Evolutionary conservation across 495 filamentous ascomycete genomes (phyloP), one percentile per base, ranked within the genome.

Genomic region (Poronia punctata): DNA sequence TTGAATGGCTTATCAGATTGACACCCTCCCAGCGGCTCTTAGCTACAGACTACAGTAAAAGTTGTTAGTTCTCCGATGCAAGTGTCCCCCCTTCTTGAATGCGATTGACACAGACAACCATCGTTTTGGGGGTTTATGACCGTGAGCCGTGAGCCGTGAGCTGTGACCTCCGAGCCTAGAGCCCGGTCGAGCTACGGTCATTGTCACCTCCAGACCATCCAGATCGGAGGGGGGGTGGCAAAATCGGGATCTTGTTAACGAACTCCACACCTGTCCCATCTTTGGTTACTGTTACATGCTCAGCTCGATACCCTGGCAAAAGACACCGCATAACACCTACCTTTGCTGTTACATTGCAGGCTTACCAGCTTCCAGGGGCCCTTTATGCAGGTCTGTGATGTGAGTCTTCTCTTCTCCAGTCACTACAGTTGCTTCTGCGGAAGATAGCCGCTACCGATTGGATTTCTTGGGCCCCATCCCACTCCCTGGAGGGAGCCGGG

Each of bases 41-140:
- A n/a, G n/a, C n/a, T n/a, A n/a, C n/a, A n/a, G n/a, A n/a, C n/a
- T n/a, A n/a, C n/a, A n/a, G n/a, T n/a, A n/a, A n/a, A n/a, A n/a
- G n/a, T n/a, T n/a, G n/a, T n/a, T n/a, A n/a, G n/a, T 36, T 44
- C 25, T 38, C 42, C 42, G 42, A 45, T 45, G 34, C 35, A 38
- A 15, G 32, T 18, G 32, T 29, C 27, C 16, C 42, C 42, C 21
- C 33, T 22, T 31, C 33, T n/a, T n/a, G n/a, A 25, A 29, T 26
- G 42, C 15, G 26, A 38, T 32, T 38, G 35, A 38, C 24, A 38
- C 34, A 19, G 17, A 30, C 30, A 35, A 12, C 19, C 24, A 19
- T 36, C 33, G 26, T 26, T 37, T 45, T 38, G 35, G 28, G 34
- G 26, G 34, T 20, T 26, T 30, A 30, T 33, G 26, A 23, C 42